phyloP scores from a whole-genome alignment of 352 stramenopile genomes.

The Pythium oligandrum region DNA sequence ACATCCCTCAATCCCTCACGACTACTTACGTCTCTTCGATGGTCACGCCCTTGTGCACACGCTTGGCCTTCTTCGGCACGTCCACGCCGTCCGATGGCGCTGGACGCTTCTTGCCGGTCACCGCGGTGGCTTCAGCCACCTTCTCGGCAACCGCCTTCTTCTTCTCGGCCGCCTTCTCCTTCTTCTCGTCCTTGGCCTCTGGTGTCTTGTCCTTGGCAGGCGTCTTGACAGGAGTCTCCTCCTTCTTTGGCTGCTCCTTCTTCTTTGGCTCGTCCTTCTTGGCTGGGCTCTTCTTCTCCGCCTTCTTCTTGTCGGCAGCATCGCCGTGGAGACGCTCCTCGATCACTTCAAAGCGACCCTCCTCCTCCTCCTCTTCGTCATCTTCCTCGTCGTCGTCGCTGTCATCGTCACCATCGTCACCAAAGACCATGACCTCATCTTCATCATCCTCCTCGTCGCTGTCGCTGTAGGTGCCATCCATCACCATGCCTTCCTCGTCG shows the following conservation, averaged over 20 bases:
- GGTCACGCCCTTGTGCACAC: slow-evolving; percentile 72
- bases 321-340: slow-evolving; percentile 67
- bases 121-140: slow-evolving; percentile 33
- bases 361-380: slow-evolving; percentile 38
- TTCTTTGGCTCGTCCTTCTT: slow-evolving; percentile 16
- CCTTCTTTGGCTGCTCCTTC: slow-evolving; percentile 23
- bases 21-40: slow-evolving; percentile 70
- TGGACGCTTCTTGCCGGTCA: slow-evolving; percentile 62
- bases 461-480: slow-evolving; percentile 20
- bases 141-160: slow-evolving; percentile 42
- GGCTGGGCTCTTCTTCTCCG: neutral
- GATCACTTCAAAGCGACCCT: slow-evolving; percentile 66
- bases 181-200: slow-evolving; percentile 21
- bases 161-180: slow-evolving; percentile 12
- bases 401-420: slow-evolving; percentile 32
- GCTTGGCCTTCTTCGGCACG: slow-evolving; percentile 78
- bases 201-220: slow-evolving; percentile 17
- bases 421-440: slow-evolving; percentile 68
- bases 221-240: slow-evolving; percentile 11
- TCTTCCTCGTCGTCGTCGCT: slow-evolving; percentile 31
- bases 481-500: slow-evolving; percentile 33
- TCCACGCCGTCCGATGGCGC: slow-evolving; percentile 52
- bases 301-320: slow-evolving; percentile 25
- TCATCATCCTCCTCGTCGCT: slow-evolving; percentile 20
- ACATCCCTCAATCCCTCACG: too few relatives aligned